phyloP scores from a whole-genome alignment of 257 asterid genomes.

The Plantago ovata region DNA sequence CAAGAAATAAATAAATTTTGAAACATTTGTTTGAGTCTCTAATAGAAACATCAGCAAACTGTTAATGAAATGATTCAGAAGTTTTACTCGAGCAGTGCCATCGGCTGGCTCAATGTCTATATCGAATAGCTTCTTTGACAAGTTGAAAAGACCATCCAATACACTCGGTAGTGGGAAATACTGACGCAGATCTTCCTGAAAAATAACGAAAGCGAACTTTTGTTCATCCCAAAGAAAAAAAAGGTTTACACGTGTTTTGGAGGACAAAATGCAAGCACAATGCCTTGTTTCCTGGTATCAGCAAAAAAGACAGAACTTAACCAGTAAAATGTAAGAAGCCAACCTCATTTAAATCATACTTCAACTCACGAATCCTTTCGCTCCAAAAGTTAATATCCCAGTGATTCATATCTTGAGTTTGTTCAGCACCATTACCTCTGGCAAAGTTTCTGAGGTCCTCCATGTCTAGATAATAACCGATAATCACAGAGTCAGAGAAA shows the following conservation, averaged over 20 bases:
- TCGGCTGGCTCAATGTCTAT: conserved; percentile 61
- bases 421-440: conserved; percentile 55
- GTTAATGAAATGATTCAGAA: conserved; percentile 2
- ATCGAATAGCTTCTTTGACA: conserved; percentile 60
- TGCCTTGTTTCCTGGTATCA: background rate
- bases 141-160: conserved; percentile 71
- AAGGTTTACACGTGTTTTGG: too few species aligned
- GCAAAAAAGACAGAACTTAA: too few species aligned
- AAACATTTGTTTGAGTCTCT: conserved; percentile 5
- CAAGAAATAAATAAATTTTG: conserved; percentile 4
- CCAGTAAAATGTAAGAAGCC: conserved; percentile 3
- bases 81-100: conserved; percentile 65
- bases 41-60: background rate
- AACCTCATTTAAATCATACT: conserved; percentile 80
- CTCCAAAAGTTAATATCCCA: conserved; percentile 90
- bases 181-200: conserved; percentile 81
- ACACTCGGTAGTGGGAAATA: conserved; percentile 82
- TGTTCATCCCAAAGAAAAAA: conserved; percentile 11
- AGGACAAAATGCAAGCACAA: background rate
- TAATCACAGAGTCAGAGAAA: background rate
- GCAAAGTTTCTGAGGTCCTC: conserved; percentile 62
- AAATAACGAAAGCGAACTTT: conserved; percentile 6
- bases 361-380: conserved; percentile 82
- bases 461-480: conserved; percentile 37
- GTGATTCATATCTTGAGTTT: conserved; percentile 69